Evolutionary conservation across 176 grass and related monocot genomes (phyloP).

Genomic region (Lolium rigidum): DNA sequence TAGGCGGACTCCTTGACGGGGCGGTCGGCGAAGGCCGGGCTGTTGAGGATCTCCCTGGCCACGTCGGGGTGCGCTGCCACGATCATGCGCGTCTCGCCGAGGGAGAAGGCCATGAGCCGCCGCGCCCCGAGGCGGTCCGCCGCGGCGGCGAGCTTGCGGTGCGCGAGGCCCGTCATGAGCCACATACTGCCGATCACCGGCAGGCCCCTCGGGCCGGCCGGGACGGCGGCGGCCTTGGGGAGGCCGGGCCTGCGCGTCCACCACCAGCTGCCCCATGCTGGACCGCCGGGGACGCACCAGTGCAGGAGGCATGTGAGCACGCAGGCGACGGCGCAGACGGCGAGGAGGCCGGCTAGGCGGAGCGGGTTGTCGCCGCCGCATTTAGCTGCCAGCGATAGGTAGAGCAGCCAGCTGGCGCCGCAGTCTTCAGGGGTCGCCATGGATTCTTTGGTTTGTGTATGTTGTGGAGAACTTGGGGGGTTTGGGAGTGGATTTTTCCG

Average conservation of each 20-base stretch:
- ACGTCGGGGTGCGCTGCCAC: slow-evolving; percentile 73
- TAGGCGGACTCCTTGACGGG: slow-evolving; percentile 90
- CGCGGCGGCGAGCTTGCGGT: slow-evolving; percentile 67
- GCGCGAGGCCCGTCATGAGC: slow-evolving; percentile 85
- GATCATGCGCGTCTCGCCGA: slow-evolving; percentile 66
- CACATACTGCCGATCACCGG: slow-evolving; percentile 85
- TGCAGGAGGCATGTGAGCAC: slow-evolving; percentile 47
- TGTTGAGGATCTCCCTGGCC: slow-evolving; percentile 69
- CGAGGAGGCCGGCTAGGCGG: slow-evolving; percentile 37
- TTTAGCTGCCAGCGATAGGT: slow-evolving; percentile 61
- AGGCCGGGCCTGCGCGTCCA: not conserved
- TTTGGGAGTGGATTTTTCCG: not conserved
- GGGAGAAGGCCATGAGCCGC: slow-evolving; percentile 82
- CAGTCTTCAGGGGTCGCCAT: slow-evolving; percentile 48
- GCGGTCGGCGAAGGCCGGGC: slow-evolving; percentile 73
- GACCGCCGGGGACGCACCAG: slow-evolving; percentile 76
- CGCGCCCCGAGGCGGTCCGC: slow-evolving; percentile 10
- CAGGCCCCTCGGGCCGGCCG: slow-evolving; percentile 59
- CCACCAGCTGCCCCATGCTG: slow-evolving; percentile 80
- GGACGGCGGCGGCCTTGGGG: not conserved
- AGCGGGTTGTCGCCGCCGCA: slow-evolving; percentile 46
- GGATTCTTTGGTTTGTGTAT: not conserved
- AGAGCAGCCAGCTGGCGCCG: slow-evolving; percentile 59
- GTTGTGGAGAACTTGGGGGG: not conserved
- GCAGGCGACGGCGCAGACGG: not conserved